Evolutionary conservation across 1,284 basidiomycete genomes (phyloP).

Genomic region (Trichosporon sp.): DNA sequence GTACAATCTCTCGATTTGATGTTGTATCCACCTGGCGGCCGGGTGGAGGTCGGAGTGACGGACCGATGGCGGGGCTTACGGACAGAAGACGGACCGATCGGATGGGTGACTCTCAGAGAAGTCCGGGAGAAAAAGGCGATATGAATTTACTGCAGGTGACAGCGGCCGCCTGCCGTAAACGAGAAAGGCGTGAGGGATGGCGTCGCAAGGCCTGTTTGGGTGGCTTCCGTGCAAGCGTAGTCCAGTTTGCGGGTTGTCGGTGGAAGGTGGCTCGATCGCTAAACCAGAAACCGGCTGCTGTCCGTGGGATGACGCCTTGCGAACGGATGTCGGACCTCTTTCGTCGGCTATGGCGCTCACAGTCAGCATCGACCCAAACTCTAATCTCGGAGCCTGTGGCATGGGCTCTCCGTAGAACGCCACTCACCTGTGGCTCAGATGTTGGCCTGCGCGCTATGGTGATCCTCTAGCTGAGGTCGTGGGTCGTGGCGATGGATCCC

Average conservation of each 20-base stretch:
- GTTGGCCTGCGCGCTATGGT: neutral
- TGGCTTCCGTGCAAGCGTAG: neutral
- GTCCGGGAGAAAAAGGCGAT: neutral
- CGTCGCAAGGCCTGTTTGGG: neutral
- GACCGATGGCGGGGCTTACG: neutral
- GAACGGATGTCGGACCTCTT: neutral
- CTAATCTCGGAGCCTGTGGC: neutral
- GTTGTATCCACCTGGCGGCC: no score
- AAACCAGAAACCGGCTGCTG: neutral
- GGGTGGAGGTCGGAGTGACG: neutral
- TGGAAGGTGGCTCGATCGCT: neutral
- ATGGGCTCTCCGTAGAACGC: neutral
- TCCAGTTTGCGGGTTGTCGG: neutral
- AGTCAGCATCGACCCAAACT: neutral
- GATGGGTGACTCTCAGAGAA: neutral
- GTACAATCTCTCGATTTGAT: no score
- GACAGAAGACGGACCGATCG: neutral
- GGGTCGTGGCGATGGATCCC: neutral
- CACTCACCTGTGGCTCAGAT: neutral
- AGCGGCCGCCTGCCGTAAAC: neutral
- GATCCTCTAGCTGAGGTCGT: neutral
- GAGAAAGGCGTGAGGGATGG: neutral
- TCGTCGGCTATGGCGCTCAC: neutral
- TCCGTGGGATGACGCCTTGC: neutral
- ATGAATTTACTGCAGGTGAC: neutral